Base-by-base conservation (phyloP, 768 basidiomycete species). In the Neoboletus subvelutipes region DNA sequence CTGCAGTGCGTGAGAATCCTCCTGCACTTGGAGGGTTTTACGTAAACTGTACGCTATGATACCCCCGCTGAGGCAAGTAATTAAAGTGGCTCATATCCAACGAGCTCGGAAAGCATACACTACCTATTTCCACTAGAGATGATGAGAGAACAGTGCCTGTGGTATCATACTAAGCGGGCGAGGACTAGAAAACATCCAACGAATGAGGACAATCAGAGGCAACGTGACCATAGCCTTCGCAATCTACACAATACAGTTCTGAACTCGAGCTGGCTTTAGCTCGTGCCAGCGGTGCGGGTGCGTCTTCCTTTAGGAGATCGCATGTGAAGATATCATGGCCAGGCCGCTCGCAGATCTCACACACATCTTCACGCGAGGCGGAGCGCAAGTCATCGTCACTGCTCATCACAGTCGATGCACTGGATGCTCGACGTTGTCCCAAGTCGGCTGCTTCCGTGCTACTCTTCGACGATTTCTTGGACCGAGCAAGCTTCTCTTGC, bases 271-370 rank as follows among this genome's bases (percentile, higher is more conserved):
- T 49, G 2, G 15, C 54, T 47, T 57, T 70, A 31, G 39, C 36
- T 56, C 45, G 63, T 58, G 58, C 50, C 15, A 71, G 64, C 4
- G 68, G 61, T 17, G 69, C 57, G 11, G 75, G 65, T 26, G 68
- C 65, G 37, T 83, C 85, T 33, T 83, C 84, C 64, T 83, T 84
- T 57, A 92, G 77, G 48, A 91, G 79, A 56, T 86, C 84, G 69
- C 93, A 94, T 39, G 81, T 86, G 71, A 93, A 92, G 47, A 94
- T 87, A 65, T 94, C 92, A 67, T 95, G 93, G 2, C 89, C 92
- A 0, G 84, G 84, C 61, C 82, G 79, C 69, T 92, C 91, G 74
- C 92, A 94, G 45, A 94, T 88, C 70, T 95, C 93, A 73, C 93
- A 95, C 5, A 87, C 78, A 33, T 77, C 75, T 55, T 77, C 75